Evolutionary conservation across 192 early-diverging fungal genomes (phyloP).

Genomic region (Ambispora gerdemannii): DNA sequence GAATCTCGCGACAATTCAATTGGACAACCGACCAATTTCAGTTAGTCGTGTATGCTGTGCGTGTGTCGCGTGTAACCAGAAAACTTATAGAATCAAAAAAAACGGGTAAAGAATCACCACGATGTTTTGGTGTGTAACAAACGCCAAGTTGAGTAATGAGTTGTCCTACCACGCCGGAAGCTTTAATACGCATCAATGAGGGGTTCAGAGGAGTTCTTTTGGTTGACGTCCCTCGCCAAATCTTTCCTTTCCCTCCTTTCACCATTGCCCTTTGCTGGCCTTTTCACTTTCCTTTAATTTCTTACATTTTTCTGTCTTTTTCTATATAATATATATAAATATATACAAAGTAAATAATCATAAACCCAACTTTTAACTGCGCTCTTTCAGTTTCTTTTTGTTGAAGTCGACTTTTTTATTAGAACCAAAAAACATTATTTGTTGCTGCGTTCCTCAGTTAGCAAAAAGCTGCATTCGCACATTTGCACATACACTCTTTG

Average conservation of each 20-base stretch:
- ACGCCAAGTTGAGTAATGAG: not conserved
- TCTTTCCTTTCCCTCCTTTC: not conserved
- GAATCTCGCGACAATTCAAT: not conserved
- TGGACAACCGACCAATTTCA: not conserved
- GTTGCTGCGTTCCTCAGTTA: not conserved
- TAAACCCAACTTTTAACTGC: not conserved
- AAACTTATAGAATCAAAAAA: not conserved
- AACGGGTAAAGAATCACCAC: not conserved
- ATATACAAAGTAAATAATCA: not conserved
- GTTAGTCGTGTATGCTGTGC: no score
- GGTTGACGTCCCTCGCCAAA: conserved; percentile 13
- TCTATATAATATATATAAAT: not conserved
- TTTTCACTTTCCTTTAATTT: conserved; percentile 10
- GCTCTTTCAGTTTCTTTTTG: not conserved
- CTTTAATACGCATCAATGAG: not conserved
- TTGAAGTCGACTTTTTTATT: not conserved
- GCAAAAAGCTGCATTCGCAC: not conserved
- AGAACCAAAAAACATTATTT: no score
- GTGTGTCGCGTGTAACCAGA: not conserved
- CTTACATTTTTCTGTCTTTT: conserved; percentile 13
- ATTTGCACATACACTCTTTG: no score
- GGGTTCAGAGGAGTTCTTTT: not conserved
- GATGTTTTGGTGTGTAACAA: no score
- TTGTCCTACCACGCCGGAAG: not conserved
- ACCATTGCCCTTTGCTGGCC: conserved; percentile 15